Evolutionary conservation across 2,329 filamentous ascomycete species (phyloP), one percentile per base, ranked within the genome.

Genomic region (Fonsecaea nubica): DNA sequence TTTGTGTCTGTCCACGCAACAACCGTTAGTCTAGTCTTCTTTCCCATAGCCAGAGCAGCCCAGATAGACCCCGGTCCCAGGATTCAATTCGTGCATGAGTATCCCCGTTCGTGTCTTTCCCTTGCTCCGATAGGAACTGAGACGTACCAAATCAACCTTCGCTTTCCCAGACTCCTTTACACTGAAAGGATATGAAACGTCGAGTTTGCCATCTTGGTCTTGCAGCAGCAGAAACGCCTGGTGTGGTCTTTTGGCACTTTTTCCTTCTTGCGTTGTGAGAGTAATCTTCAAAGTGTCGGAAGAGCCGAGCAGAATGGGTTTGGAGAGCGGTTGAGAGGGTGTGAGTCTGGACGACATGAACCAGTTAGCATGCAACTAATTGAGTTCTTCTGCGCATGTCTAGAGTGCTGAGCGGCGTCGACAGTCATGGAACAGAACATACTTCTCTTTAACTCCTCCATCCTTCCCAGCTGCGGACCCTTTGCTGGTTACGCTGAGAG

Each of bases 91-190:
- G 45, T 3, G 25, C 25, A 9, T 50, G 21, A 50, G 9, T 25
- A 10, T 50, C 12, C 45, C 45, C 42, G 42, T 15, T 32, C 10
- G 10, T 30, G 32, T 33, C 52, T 42, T 30, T 38, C n/a, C 33
- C 7, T 48, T 45, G 36, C 8, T 45, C 30, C 15, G 18, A 50
- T 30, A 10, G 21, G n/a, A 12, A 42, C 21, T 35, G 36, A 25
- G 25, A 83, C 90, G 71, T 86, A 98, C 93, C 79, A 99, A 82
- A 73, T 96, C 90, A 36, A 97, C 84, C 63, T 89, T 89, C 25
- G 87, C 92, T 81, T 97, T 97, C 72, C 95, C 95, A 74, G 85
- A 92, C 9, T 95, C 91, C 82, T 96, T 97, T 56, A 96, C 82
- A 10, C 82, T 89, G 73, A 99, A 85, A 1, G 93, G 88, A 75